Base-by-base conservation (phyloP, 2,329 filamentous ascomycete genomes). In the Penicillium sp. region DNA sequence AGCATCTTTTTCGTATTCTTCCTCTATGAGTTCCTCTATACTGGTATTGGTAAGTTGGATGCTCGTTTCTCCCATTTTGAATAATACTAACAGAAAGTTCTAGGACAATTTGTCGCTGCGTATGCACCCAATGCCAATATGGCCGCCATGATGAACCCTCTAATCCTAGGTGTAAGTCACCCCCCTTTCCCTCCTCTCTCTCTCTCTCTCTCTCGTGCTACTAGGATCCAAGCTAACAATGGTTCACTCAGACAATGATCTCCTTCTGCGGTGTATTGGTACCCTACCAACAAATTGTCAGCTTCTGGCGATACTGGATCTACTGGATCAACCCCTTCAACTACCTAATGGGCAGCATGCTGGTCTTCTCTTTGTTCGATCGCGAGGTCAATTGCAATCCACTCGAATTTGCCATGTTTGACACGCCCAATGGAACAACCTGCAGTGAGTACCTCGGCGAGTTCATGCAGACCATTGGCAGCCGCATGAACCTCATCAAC, bases 71-170 rank as follows among this genome's bases (percentile, higher is more conserved):
- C 9, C 18, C 14, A 7, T 8, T 14, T 30, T 10, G 14, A 8
- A 10, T 4, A 8, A 7, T 4, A 11, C 34, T 54, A 44, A 54
- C 27, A 23, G 6, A 19, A 9, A 2, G 7, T 4, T 7, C 13
- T 26, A 54, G 51, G 87, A 13, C 89, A 90, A 69, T 91, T 87
- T 83, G 88, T 92, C 61, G 87, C 85, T 55, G 88, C 89, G 0
- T 90, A 90, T 68, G 86, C 88, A 0, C 88, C 73, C 40, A 78
- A 77, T 59, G 75, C 89, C 0, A 84, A 79, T 53, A 89, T 90
- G 69, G 88, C 87, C 0, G 85, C 88, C 48, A 87, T 90, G 58
- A 83, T 82, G 40, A 89, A 90, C 65, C 87, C 87, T 0, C 87
- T 90, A 73, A 86, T 90, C 76, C 85, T 90, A 71, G 64, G 67